These are phyloP conservation scores for Zopfia rhizophila DNA, from an alignment of 2,329 filamentous ascomycete genomes.

Conservation along the genomic window DNA sequence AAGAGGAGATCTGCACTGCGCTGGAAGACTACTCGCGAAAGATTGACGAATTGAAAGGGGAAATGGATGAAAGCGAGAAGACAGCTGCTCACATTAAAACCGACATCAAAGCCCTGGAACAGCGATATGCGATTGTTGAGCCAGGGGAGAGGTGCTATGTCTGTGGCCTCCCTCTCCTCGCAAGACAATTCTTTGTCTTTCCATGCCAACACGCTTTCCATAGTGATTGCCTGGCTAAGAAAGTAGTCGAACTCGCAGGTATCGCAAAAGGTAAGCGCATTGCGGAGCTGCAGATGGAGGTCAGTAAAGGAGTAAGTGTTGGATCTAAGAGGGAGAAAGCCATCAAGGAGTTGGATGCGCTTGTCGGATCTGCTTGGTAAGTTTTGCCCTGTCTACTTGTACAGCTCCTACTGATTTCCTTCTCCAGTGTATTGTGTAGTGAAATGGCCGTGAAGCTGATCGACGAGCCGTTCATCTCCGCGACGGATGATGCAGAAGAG, in stretches of 20 bases:
- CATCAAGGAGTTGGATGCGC: constrained; percentile 87
- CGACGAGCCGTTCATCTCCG: constrained; percentile 87
- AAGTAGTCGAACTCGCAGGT: constrained; percentile 84
- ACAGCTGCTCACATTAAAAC: constrained; percentile 91
- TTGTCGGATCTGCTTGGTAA: constrained; percentile 91
- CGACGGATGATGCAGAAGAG: constrained; percentile 77
- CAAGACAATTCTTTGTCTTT: constrained; percentile 96
- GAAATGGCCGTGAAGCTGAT: constrained; percentile 95
- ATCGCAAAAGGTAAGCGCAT: constrained; percentile 81
- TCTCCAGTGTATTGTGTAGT: constrained; percentile 83
- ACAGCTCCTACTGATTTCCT: constrained; percentile 28
- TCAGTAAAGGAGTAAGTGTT: constrained; percentile 77
- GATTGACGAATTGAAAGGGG: constrained; percentile 86
- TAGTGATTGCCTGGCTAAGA: constrained; percentile 88
- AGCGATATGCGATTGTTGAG: constrained; percentile 94
- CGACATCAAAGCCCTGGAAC: constrained; percentile 86
- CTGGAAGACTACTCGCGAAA: constrained; percentile 92
- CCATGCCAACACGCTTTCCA: constrained; percentile 99
- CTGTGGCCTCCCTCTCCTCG: constrained; percentile 85
- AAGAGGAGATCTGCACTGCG: constrained; percentile 94
- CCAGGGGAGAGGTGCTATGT: constrained; percentile 94
- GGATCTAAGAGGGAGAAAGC: constrained; percentile 81
- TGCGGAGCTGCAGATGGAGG: constrained; percentile 83
- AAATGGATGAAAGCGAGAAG: constrained; percentile 94
- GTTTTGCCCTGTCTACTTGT: constrained; percentile 38